phyloP scores from a whole-genome alignment of 257 asterid species.

The Gardenia jasminoides region DNA sequence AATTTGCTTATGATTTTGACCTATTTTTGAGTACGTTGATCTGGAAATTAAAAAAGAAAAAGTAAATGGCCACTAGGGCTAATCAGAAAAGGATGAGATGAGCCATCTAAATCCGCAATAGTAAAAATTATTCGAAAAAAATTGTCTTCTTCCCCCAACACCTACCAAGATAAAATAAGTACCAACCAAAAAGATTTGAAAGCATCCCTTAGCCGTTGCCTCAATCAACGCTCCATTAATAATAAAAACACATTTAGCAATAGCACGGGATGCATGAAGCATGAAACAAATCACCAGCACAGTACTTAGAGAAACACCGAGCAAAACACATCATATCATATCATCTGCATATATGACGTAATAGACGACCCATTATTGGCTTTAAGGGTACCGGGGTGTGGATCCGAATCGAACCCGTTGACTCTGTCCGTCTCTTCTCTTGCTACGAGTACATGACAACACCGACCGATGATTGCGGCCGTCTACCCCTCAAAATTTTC shows the following conservation, averaged over 20 bases:
- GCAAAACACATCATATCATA: too few species aligned
- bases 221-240: constrained; percentile 4
- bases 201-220: constrained; percentile 2
- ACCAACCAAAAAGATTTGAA: not conserved
- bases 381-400: not conserved
- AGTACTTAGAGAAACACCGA: too few species aligned
- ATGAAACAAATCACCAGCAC: not conserved
- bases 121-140: not conserved
- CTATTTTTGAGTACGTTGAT: too few species aligned
- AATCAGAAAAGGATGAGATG: not conserved
- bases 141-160: too few species aligned
- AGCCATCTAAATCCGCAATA: not conserved
- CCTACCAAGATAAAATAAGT: constrained; percentile 6
- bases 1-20: too few species aligned
- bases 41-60: too few species aligned
- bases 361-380: not conserved
- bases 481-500: constrained; percentile 13
- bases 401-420: constrained; percentile 31
- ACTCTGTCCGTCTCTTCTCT: constrained; percentile 16
- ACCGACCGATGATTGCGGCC: constrained; percentile 75
- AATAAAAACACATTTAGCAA: not conserved
- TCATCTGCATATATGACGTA: not conserved
- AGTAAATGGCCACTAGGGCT: not conserved
- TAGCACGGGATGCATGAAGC: not conserved
- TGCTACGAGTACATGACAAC: constrained; percentile 30